Evolutionary conservation across 306 rosid genomes (phyloP).

Genomic region (Quercus alba): DNA sequence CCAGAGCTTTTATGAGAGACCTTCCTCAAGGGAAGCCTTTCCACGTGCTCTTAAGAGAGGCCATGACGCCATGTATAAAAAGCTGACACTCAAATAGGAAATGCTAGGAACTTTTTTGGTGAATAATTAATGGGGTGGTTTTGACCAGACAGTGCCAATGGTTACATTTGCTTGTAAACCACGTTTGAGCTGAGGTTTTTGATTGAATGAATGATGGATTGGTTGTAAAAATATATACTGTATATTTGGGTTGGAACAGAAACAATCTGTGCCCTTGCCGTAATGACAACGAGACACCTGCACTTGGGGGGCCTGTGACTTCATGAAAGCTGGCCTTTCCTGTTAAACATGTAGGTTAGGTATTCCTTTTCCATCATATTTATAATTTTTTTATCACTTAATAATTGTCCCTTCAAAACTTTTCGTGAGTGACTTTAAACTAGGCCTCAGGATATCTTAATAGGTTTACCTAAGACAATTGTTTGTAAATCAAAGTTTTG

Average conservation of each 20-base stretch:
- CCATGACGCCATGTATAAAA: slow-evolving; percentile 41
- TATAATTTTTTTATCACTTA: neutral
- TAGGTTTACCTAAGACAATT: rapidly evolving
- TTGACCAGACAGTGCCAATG: slow-evolving; percentile 21
- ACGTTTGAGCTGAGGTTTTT: slow-evolving; percentile 23
- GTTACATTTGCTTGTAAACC: slow-evolving; percentile 38
- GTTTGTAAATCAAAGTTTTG: too few relatives aligned
- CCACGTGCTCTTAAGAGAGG: slow-evolving; percentile 27
- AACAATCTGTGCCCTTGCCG: slow-evolving; percentile 22
- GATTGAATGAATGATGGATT: slow-evolving; percentile 31
- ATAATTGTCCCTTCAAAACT: neutral
- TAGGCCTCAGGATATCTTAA: too few relatives aligned
- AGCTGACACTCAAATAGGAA: slow-evolving; percentile 42
- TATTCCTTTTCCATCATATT: neutral
- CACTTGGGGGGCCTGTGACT: neutral
- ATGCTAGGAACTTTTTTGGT: slow-evolving; percentile 17
- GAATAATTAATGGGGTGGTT: slow-evolving; percentile 30
- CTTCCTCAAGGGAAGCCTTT: slow-evolving; percentile 6
- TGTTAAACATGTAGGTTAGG: slow-evolving; percentile 24
- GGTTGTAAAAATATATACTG: neutral
- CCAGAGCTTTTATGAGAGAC: slow-evolving; percentile 10
- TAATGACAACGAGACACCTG: slow-evolving; percentile 27
- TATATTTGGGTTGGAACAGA: slow-evolving; percentile 6
- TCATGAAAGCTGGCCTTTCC: slow-evolving; percentile 37
- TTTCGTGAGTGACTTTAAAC: too few relatives aligned